Evolutionary conservation across 2,329 filamentous ascomycete species (phyloP).

Genomic region (Pseudogymnoascus sp.): DNA sequence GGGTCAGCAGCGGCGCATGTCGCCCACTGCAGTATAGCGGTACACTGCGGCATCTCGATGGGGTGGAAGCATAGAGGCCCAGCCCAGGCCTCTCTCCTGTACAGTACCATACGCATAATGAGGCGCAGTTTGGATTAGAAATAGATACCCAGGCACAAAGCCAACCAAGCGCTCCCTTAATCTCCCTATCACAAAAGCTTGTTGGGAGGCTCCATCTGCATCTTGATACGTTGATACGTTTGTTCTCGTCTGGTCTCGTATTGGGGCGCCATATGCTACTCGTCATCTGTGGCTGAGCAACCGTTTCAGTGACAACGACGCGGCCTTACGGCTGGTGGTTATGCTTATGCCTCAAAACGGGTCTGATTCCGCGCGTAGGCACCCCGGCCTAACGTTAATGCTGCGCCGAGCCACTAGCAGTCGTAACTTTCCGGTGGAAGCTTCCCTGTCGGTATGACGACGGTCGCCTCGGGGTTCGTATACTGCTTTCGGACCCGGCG

Average conservation of each 20-base stretch:
- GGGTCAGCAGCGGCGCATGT: neutral
- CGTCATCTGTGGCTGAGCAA: constrained; percentile 5
- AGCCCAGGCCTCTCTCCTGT: neutral
- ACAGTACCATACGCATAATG: neutral
- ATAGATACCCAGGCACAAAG: constrained; percentile 5
- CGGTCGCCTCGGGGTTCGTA: neutral
- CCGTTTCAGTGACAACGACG: neutral
- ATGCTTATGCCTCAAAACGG: constrained; percentile 4
- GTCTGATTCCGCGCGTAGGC: neutral
- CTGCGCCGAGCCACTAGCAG: neutral
- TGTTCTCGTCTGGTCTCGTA: neutral
- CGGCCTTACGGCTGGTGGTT: neutral
- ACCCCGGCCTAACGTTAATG: neutral
- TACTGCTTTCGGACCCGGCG: constrained; percentile 4
- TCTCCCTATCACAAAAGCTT: neutral
- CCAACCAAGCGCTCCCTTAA: constrained; percentile 5
- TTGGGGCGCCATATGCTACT: neutral
- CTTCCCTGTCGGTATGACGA: constrained; percentile 3
- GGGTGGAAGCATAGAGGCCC: neutral
- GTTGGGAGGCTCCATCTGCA: neutral
- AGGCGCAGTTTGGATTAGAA: constrained; percentile 7
- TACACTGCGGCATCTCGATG: neutral
- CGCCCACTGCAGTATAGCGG: neutral
- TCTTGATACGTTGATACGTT: neutral
- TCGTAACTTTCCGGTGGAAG: neutral